Conservation (phyloP, 1,284 basidiomycete species). For the Takashimella koratensis region DNA sequence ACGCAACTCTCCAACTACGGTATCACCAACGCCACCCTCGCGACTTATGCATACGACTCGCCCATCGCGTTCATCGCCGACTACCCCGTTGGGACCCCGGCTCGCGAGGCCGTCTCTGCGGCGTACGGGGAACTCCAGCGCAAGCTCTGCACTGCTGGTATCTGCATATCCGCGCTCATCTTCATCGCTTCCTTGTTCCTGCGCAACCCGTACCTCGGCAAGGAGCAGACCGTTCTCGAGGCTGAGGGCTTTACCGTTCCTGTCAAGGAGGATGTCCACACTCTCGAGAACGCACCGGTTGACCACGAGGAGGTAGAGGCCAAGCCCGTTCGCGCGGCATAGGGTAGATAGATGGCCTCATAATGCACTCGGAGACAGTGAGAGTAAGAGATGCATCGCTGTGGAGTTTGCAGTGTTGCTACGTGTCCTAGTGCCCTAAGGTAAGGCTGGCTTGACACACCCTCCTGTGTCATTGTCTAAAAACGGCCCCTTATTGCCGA, state of each 20-base stretch:
- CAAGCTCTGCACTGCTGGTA: slow-evolving; percentile 39
- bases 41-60: slow-evolving; percentile 35
- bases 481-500: no score
- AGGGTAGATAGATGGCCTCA: no score
- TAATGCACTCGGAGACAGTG: no score
- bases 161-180: slow-evolving; percentile 32
- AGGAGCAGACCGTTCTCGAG: slow-evolving; percentile 32
- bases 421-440: no score
- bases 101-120: slow-evolving; percentile 33
- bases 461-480: no score
- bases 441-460: no score
- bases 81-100: slow-evolving; percentile 43
- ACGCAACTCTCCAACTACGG: slow-evolving; percentile 10
- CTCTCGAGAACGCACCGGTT: no score
- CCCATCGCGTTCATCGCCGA: slow-evolving; percentile 38
- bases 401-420: no score
- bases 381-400: no score
- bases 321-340: no score
- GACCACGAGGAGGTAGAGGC: no score
- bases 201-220: slow-evolving; percentile 30
- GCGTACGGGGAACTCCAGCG: slow-evolving; percentile 42
- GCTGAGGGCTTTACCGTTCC: slow-evolving; percentile 23
- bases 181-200: slow-evolving; percentile 26
- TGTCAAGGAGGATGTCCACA: no score
- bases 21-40: slow-evolving; percentile 40